Percentiles rank a stretch among this genome's conserved stretches.
These are phyloP conservation scores for Hippophae tibetana DNA, from an alignment of 306 rosid genomes.

Conservation along the genomic window DNA sequence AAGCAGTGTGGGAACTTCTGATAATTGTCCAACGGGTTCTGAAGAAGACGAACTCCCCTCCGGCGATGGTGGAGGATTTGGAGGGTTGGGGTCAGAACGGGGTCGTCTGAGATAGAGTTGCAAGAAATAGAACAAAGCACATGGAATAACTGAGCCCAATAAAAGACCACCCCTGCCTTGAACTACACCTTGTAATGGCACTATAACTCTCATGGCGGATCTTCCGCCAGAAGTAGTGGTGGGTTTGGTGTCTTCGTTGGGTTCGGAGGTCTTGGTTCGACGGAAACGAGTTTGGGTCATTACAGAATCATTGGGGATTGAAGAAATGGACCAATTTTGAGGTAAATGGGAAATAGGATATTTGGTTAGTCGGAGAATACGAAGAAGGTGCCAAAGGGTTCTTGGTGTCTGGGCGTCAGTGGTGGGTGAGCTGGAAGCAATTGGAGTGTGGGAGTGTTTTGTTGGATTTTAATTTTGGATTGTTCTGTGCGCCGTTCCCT, in stretches of 20 bases:
- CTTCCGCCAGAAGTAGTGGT: slow-evolving; percentile 22
- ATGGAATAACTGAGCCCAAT: slow-evolving; percentile 80
- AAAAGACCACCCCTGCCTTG: slow-evolving; percentile 88
- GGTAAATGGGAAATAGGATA: background rate
- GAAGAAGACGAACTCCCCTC: slow-evolving; percentile 10
- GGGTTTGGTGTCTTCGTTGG: slow-evolving; percentile 12
- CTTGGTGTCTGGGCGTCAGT: background rate
- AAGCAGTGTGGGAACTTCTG: slow-evolving; percentile 27
- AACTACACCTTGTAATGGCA: slow-evolving; percentile 82
- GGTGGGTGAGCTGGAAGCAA: slow-evolving; percentile 1
- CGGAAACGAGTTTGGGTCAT: slow-evolving; percentile 33
- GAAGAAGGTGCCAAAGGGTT: slow-evolving; percentile 4
- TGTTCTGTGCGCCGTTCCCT: slow-evolving; percentile 17
- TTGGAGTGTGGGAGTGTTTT: background rate
- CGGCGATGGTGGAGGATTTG: slow-evolving; percentile 24
- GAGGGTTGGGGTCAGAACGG: slow-evolving; percentile 26
- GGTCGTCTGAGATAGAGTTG: slow-evolving; percentile 61
- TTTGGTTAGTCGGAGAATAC: slow-evolving; percentile 25
- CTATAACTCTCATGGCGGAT: slow-evolving; percentile 78
- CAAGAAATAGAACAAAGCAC: slow-evolving; percentile 79
- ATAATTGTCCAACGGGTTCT: slow-evolving; percentile 17
- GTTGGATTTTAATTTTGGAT: background rate
- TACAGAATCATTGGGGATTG: slow-evolving; percentile 11
- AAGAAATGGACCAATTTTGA: background rate
- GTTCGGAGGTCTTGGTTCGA: slow-evolving; percentile 7